Conservation (phyloP, 805 yeast species). For the Metschnikowia kunwiensis region DNA sequence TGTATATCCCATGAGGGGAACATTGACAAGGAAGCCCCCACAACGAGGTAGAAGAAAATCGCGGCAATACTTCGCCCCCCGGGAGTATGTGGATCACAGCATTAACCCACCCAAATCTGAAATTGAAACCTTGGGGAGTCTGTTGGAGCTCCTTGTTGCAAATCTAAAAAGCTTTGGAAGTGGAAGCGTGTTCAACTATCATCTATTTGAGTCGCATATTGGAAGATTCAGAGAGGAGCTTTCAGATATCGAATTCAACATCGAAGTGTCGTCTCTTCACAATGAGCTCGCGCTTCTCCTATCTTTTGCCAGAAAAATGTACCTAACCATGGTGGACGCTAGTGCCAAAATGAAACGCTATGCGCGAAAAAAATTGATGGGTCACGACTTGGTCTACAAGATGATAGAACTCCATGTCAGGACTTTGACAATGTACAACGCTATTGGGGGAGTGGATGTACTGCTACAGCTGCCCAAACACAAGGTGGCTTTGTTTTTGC, state of each 20-base stretch:
- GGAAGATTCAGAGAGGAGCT: not conserved
- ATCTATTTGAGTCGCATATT: too few relatives aligned
- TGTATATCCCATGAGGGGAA: too few relatives aligned
- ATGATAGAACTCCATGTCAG: not conserved
- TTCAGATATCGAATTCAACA: not conserved
- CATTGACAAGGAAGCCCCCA: too few relatives aligned
- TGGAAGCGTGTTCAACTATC: not conserved
- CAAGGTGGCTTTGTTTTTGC: too few relatives aligned
- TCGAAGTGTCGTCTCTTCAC: not conserved
- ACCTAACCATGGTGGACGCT: not conserved
- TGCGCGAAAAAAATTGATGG: not conserved
- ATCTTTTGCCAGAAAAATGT: not conserved
- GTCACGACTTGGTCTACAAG: not conserved
- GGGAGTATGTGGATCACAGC: too few relatives aligned
- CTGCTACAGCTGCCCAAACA: too few relatives aligned
- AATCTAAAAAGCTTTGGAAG: not conserved
- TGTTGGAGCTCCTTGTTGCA: too few relatives aligned
- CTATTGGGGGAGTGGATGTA: not conserved
- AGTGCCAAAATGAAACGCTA: not conserved
- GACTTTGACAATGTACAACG: not conserved
- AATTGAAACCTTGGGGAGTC: too few relatives aligned
- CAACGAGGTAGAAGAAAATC: too few relatives aligned
- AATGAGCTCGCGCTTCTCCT: not conserved
- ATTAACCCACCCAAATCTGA: too few relatives aligned
- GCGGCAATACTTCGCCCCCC: too few relatives aligned